phyloP scores from a whole-genome alignment of 306 rosid species.

The Trifolium dubium region DNA sequence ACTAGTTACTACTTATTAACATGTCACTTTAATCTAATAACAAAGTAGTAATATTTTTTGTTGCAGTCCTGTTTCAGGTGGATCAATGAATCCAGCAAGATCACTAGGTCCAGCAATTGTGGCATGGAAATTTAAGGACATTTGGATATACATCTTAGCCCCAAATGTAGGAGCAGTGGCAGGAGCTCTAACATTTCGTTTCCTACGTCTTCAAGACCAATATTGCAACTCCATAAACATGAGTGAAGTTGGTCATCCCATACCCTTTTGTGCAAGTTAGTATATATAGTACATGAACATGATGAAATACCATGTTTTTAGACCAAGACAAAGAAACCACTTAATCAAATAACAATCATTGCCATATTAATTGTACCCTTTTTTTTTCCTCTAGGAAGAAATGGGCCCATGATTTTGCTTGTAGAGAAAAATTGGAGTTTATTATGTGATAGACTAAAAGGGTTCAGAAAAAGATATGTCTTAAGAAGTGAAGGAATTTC shows the following conservation, averaged over 20 bases:
- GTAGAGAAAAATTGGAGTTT: conserved; percentile 37
- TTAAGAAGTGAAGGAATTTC: conserved; percentile 32
- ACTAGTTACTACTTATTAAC: not conserved
- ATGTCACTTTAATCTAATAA: not conserved
- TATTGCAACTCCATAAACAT: conserved; percentile 40
- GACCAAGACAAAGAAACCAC: conserved; percentile 26
- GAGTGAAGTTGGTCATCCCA: conserved; percentile 35
- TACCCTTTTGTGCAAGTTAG: conserved; percentile 41
- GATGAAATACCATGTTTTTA: conserved; percentile 23
- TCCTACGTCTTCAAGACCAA: conserved; percentile 46
- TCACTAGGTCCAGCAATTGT: conserved; percentile 84
- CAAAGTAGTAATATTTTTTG: not conserved
- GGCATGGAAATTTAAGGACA: conserved; percentile 66
- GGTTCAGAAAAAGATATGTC: conserved; percentile 37
- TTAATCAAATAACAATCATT: conserved; percentile 31
- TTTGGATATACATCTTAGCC: conserved; percentile 79
- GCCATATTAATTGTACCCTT: conserved; percentile 18
- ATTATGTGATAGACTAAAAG: conserved; percentile 23
- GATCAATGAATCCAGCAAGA: conserved; percentile 93
- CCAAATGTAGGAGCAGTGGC: conserved; percentile 67
- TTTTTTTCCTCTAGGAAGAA: conserved; percentile 34
- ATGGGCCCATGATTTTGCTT: conserved; percentile 40
- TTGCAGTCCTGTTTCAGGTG: conserved; percentile 83
- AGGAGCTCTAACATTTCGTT: conserved; percentile 52
- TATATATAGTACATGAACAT: conserved; percentile 37